Conservation (phyloP, 495 filamentous ascomycete species). For the Podospora sp. region DNA sequence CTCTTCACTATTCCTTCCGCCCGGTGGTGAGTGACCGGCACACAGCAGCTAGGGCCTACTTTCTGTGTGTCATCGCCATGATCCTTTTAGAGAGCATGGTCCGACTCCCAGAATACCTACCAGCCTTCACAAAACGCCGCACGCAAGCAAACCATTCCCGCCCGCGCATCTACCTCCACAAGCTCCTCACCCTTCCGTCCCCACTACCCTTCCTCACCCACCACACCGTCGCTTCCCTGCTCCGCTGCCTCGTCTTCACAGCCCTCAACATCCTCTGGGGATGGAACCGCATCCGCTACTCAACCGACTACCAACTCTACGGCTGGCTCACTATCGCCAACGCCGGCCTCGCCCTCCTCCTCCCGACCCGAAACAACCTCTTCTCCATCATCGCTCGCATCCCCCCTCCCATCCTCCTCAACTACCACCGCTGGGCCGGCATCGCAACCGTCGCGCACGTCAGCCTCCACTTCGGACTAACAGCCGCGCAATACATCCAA, state of each 20-base stretch:
- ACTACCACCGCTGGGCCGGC: slow-evolving; percentile 22
- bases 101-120: slow-evolving; percentile 9
- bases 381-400: slow-evolving; percentile 18
- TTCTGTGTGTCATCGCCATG: slow-evolving; percentile 16
- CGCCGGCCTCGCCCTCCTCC: slow-evolving; percentile 15
- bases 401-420: slow-evolving; percentile 12
- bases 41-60: slow-evolving; percentile 14
- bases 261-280: slow-evolving; percentile 15
- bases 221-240: slow-evolving; percentile 3
- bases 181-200: not conserved
- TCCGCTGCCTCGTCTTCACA: slow-evolving; percentile 17
- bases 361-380: slow-evolving; percentile 13
- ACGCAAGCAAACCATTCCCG: too few species aligned
- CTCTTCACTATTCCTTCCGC: slow-evolving; percentile 11
- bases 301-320: slow-evolving; percentile 16
- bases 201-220: slow-evolving; percentile 3
- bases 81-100: slow-evolving; percentile 10
- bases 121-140: slow-evolving; percentile 7
- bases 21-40: slow-evolving; percentile 12
- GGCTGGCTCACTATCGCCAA: slow-evolving; percentile 20
- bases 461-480: slow-evolving; percentile 16
- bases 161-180: too few species aligned
- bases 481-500: slow-evolving; percentile 1
- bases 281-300: slow-evolving; percentile 19
- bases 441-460: slow-evolving; percentile 13